A percentile compares a stretch with the other conserved stretches of the same genome.
These are phyloP conservation scores for Trichoderma cornu-damae DNA, from an alignment of 2,329 filamentous ascomycete species.

Conservation along the genomic window DNA sequence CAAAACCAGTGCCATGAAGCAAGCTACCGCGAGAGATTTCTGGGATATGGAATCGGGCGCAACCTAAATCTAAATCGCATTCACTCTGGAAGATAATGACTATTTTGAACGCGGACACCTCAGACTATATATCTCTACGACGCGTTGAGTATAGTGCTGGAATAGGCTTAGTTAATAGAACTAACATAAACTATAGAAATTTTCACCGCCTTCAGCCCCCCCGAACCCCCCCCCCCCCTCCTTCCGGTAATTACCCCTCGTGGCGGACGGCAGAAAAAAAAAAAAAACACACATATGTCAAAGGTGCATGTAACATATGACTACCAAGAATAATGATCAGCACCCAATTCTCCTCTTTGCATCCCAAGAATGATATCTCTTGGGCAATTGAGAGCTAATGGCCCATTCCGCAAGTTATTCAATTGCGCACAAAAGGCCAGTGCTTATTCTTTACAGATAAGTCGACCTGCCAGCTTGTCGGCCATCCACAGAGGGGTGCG, in stretches of 20 bases:
- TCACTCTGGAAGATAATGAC: background rate
- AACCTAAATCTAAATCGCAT: constrained; percentile 1
- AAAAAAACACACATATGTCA: background rate
- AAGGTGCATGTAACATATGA: no score
- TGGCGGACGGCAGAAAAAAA: constrained; percentile 27
- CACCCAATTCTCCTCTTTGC: background rate
- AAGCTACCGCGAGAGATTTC: background rate
- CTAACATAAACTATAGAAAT: background rate
- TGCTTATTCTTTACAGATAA: constrained; percentile 16
- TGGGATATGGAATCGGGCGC: background rate
- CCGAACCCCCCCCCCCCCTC: no score
- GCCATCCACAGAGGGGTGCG: constrained; percentile 66
- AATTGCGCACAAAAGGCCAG: background rate
- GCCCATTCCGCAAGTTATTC: constrained; percentile 23
- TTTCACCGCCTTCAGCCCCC: constrained; percentile 25
- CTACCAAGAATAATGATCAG: background rate
- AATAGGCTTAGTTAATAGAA: background rate
- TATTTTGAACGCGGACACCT: constrained; percentile 9
- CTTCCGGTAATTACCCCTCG: constrained; percentile 3
- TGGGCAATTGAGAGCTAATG: constrained; percentile 22
- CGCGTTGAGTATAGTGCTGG: background rate
- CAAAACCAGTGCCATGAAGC: background rate
- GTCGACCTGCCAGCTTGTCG: constrained; percentile 45
- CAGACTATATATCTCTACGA: background rate
- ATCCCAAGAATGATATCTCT: constrained; percentile 28